Evolutionary conservation across 1,139 yeast species (phyloP).

Genomic region (Protomyces inundatus): DNA sequence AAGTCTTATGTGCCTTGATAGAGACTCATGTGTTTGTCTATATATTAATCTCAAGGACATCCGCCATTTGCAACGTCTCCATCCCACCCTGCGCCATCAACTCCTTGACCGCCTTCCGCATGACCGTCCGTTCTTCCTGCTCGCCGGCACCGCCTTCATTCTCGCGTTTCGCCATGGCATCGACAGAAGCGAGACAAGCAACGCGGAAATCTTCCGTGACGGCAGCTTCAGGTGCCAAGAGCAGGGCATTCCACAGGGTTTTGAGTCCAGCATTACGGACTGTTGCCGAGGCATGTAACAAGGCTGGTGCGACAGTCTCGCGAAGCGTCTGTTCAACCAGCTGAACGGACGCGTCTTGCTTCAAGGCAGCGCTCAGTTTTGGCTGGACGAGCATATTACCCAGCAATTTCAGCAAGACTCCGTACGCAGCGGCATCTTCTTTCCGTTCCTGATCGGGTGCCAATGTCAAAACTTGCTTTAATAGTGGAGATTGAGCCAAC

Average conservation of each 20-base stretch:
- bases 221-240: constrained; percentile 1
- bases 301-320: not conserved
- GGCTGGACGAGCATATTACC: not conserved
- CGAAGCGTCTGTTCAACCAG: not conserved
- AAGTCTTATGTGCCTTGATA: too few relatives aligned
- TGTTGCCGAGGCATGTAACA: not conserved
- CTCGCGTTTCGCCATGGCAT: not conserved
- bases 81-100: not conserved
- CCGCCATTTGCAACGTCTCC: not conserved
- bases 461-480: not conserved
- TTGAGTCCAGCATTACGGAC: constrained; percentile 6
- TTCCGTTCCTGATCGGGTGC: not conserved
- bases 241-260: constrained; percentile 10
- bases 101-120: not conserved
- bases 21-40: not conserved
- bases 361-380: not conserved
- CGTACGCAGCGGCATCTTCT: not conserved
- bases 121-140: not conserved
- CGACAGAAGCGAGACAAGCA: constrained; percentile 16
- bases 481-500: not conserved
- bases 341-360: not conserved
- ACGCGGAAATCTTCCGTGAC: constrained; percentile 13
- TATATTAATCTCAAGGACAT: not conserved
- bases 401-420: constrained; percentile 5
- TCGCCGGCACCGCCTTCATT: not conserved